Conservation (phyloP, 225 moss, liverwort and hornwort genomes). For the Thuidium tamariscinum region DNA sequence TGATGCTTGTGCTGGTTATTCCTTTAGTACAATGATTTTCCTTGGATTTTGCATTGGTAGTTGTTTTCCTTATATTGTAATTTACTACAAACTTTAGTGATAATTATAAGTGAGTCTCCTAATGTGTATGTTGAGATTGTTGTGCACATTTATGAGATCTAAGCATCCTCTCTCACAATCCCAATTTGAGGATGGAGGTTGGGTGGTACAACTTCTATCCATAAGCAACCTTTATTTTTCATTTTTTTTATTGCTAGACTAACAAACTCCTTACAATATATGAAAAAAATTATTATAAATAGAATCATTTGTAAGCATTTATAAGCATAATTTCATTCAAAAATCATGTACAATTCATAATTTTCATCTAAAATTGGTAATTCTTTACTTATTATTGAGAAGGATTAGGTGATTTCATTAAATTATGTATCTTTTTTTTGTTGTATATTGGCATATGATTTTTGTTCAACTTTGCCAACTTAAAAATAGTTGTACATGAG, state of each 20-base stretch:
- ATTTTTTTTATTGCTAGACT: background rate
- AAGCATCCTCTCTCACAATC: too few species aligned
- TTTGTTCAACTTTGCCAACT: background rate
- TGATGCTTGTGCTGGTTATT: too few species aligned
- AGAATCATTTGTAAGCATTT: background rate
- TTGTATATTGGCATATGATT: too few species aligned
- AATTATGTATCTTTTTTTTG: background rate
- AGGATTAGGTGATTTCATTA: background rate
- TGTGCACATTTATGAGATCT: too few species aligned
- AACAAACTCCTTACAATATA: rapidly evolving
- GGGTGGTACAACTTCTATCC: background rate
- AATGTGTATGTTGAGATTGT: too few species aligned
- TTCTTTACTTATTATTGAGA: rapidly evolving
- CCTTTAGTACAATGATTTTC: too few species aligned
- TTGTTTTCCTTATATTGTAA: too few species aligned
- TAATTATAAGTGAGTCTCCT: too few species aligned
- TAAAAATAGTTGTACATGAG: background rate
- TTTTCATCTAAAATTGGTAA: background rate
- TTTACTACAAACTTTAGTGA: too few species aligned
- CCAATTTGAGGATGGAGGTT: too few species aligned
- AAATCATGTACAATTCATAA: background rate
- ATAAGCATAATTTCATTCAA: background rate
- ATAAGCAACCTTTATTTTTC: rapidly evolving
- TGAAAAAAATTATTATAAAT: background rate
- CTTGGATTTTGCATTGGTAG: too few species aligned